Evolutionary conservation across 192 early-diverging fungal species (phyloP), one percentile per base, ranked within the genome.

Genomic region (Mortierella hygrophila): DNA sequence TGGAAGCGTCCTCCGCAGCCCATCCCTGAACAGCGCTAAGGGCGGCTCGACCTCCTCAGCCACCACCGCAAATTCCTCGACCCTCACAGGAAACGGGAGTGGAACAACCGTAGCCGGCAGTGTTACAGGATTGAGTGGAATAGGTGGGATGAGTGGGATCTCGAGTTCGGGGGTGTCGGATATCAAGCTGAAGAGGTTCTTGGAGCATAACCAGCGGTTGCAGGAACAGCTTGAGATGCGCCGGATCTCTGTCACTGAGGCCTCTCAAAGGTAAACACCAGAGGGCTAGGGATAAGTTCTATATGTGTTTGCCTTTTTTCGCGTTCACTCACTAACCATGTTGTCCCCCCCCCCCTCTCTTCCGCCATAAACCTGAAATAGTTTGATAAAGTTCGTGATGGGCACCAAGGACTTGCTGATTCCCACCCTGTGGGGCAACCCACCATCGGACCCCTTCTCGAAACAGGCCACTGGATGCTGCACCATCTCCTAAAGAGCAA

Each of bases 151-250:
- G 20, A 41, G 63, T 26, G 32, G n/a, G 4, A 26, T 32, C 9
- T 26, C 60, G 23, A 16, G 65, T 15, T 70, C 83, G 0, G 78
- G 78, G 11, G 88, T 90, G 70, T 88, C 89, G n/a, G 95, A 96
- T 68, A 83, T 92, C 77, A 95, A 95, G 74, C 89, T 95, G 54
- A 86, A 92, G 75, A 92, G 94, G 82, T 91, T 96, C 72, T 77
- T 91, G 85, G 95, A 96, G 87, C 90, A 94, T 81, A 95, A 94
- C 88, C 91, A 91, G 76, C 91, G 93, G n/a, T 79, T 96, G 71
- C 90, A 91, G 81, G 95, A 96, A 76, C 94, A 94, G 85, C 93
- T 96, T 49, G 95, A 96, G 70, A 91, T 96, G 81, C 92, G 90
- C 29, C 93, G 95, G 46, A 94, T 96, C 26, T 88, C 94, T 46